phyloP scores from a whole-genome alignment of 192 early-diverging fungal species.

The Phycomyces nitens region DNA sequence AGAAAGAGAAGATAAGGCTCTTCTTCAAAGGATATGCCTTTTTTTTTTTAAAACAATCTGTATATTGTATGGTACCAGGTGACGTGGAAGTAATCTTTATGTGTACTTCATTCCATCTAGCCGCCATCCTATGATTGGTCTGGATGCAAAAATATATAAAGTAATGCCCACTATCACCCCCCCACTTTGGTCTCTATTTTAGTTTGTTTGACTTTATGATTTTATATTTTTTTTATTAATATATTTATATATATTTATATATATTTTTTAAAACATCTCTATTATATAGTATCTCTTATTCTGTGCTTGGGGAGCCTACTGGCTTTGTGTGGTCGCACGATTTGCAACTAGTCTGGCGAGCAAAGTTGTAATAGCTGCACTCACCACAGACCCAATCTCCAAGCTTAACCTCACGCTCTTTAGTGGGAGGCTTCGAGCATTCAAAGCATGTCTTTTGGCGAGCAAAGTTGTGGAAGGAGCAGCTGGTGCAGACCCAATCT shows the following conservation, averaged over 20 bases:
- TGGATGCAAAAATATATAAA: background rate
- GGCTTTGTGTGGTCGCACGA: background rate
- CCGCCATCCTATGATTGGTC: background rate
- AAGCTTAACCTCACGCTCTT: background rate
- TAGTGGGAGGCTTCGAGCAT: background rate
- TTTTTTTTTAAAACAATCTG: background rate
- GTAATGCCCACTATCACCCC: no score
- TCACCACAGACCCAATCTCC: background rate
- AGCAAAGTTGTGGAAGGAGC: background rate
- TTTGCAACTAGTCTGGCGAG: background rate
- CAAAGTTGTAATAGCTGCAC: background rate
- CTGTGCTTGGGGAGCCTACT: background rate
- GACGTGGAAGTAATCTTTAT: background rate
- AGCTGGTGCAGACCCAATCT: background rate
- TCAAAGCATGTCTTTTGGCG: background rate
- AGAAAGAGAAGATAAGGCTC: constrained; percentile 17
- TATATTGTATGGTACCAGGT: background rate
- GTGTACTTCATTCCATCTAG: background rate
- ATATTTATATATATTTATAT: no score
- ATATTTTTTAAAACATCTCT: no score
- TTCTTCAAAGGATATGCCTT: background rate
- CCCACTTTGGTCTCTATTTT: no score
- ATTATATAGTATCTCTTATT: no score
- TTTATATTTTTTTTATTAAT: no score
- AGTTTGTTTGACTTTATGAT: no score